These are phyloP conservation scores for Eucalyptus erythrocorys DNA, from an alignment of 345 rosid species.

Conservation along the genomic window DNA sequence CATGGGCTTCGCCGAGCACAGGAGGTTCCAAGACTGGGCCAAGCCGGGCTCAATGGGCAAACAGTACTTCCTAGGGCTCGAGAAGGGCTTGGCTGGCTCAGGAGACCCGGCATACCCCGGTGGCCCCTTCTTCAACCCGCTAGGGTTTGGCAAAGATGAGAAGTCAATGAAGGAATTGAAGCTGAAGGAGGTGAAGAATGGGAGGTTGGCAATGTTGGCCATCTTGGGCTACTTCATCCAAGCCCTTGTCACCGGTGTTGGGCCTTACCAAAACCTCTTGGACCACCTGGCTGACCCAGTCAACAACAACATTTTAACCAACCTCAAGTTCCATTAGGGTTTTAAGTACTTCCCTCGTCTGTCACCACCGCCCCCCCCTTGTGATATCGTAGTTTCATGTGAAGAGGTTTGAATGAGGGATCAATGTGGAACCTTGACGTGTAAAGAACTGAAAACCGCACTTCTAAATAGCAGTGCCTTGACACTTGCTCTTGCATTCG, in stretches of 20 bases:
- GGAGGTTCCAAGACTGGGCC: constrained; percentile 87
- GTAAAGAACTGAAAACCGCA: background rate
- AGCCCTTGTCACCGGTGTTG: constrained; percentile 78
- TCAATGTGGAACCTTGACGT: background rate
- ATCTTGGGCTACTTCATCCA: constrained; percentile 73
- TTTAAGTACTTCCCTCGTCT: background rate
- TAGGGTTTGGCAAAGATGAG: constrained; percentile 85
- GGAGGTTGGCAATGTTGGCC: constrained; percentile 89
- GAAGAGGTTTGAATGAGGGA: constrained; percentile 2
- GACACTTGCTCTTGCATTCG: background rate
- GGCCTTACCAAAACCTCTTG: constrained; percentile 92
- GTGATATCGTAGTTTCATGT: constrained; percentile 19
- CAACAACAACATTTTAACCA: constrained; percentile 90
- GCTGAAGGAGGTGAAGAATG: constrained; percentile 94
- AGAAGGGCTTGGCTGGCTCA: constrained; percentile 75
- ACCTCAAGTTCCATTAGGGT: constrained; percentile 82
- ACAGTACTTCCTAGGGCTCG: constrained; percentile 87
- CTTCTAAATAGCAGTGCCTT: background rate
- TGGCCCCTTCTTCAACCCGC: constrained; percentile 92
- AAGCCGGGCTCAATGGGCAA: constrained; percentile 89
- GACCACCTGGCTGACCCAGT: constrained; percentile 93
- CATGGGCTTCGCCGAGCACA: constrained; percentile 97
- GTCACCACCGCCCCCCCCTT: background rate
- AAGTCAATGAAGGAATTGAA: constrained; percentile 81
- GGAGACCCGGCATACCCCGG: constrained; percentile 90